Conservation (phyloP, 1,139 yeast species). For the Yamadazyma friedrichii region DNA sequence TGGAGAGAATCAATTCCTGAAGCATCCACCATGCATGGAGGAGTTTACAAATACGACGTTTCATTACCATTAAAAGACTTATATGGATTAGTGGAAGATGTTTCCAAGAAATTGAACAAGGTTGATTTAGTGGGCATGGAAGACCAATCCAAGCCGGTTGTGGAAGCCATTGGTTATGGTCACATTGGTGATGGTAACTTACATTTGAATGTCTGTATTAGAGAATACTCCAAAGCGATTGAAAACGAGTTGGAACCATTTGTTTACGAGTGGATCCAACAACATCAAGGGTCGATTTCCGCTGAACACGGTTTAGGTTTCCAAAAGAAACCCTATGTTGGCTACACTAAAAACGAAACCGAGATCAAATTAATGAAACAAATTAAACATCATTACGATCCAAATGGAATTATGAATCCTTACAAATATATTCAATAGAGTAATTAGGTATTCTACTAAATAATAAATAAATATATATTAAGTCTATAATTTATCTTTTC, state of each 20-base stretch:
- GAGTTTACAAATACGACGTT: conserved; percentile 95
- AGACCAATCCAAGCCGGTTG: conserved; percentile 70
- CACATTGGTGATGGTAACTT: conserved; percentile 96
- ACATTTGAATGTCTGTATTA: conserved; percentile 88
- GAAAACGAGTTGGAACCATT: conserved; percentile 86
- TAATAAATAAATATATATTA: background rate
- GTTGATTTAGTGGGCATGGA: conserved; percentile 63
- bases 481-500: conserved; percentile 17
- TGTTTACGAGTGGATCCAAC: conserved; percentile 84
- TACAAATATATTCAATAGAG: conserved; percentile 68
- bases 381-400: conserved; percentile 80
- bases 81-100: conserved; percentile 78
- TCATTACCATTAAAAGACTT: conserved; percentile 79
- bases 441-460: too few relatives aligned
- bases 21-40: conserved; percentile 81
- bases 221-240: conserved; percentile 72
- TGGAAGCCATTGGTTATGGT: conserved; percentile 90
- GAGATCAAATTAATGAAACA: conserved; percentile 74
- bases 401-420: conserved; percentile 87
- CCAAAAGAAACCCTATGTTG: conserved; percentile 87
- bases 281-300: conserved; percentile 78
- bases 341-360: conserved; percentile 71
- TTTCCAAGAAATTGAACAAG: conserved; percentile 53
- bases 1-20: conserved; percentile 97
- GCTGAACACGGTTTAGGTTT: conserved; percentile 98